Conservation (phyloP, 441 rosid genomes). For the Pelargonium myrrhifolium region DNA sequence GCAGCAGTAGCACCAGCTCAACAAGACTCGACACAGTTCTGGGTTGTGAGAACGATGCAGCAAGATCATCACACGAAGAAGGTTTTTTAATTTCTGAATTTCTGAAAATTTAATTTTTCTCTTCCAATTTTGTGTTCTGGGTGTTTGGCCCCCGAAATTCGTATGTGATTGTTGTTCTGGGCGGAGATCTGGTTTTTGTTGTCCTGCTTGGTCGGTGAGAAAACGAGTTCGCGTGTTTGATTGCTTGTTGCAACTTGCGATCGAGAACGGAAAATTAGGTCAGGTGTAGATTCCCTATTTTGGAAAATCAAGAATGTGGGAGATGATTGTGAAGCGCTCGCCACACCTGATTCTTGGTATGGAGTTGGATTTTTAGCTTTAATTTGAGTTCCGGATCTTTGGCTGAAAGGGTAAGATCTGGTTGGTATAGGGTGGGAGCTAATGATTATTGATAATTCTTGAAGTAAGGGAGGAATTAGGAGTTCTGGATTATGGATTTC, state of each 20-base stretch:
- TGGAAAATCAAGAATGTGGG: not conserved
- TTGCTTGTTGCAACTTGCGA: not conserved
- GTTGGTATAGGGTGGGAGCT: not conserved
- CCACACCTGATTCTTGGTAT: not conserved
- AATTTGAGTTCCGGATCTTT: not conserved
- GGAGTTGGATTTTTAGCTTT: not conserved
- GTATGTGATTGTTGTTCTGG: not conserved
- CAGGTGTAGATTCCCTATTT: not conserved
- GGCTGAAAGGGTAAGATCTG: not conserved
- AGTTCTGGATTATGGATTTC: not conserved
- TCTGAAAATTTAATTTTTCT: not conserved
- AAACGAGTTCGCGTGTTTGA: not conserved
- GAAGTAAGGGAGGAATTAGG: not conserved
- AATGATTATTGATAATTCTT: too few relatives aligned
- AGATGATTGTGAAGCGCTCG: not conserved
- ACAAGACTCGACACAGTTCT: not conserved
- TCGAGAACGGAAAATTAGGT: not conserved
- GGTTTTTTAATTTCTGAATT: constrained; percentile 26
- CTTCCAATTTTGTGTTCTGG: not conserved
- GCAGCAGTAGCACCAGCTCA: not conserved
- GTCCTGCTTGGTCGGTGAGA: not conserved
- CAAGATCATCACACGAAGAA: constrained; percentile 45
- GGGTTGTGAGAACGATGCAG: constrained; percentile 39
- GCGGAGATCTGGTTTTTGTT: not conserved
- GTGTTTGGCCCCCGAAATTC: not conserved